Evolutionary conservation across 495 filamentous ascomycete genomes (phyloP).

Genomic region (Neurospora sp.): DNA sequence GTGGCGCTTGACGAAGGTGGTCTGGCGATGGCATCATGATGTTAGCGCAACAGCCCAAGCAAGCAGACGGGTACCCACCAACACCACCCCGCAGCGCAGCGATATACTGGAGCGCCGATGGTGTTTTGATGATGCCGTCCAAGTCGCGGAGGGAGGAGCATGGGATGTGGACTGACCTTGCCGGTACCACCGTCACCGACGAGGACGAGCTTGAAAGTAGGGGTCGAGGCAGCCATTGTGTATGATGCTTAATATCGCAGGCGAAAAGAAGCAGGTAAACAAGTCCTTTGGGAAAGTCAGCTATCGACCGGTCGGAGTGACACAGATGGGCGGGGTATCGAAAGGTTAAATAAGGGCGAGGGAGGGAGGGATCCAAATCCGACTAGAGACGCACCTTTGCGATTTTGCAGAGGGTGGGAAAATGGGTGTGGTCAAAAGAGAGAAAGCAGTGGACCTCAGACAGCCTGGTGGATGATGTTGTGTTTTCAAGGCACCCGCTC

Average conservation of each 20-base stretch:
- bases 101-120: not conserved
- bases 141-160: not conserved
- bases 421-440: conserved; percentile 17
- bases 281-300: conserved; percentile 14
- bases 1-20: conserved; percentile 99
- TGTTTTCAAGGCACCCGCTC: conserved; percentile 22
- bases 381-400: conserved; percentile 16
- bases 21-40: conserved; percentile 42
- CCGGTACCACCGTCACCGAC: conserved; percentile 99
- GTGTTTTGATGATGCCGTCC: conserved; percentile 7
- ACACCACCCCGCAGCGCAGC: conserved; percentile 20
- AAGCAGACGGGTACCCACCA: conserved; percentile 1
- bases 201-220: conserved; percentile 98
- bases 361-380: not conserved
- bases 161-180: conserved; percentile 55
- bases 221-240: conserved; percentile 51
- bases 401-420: conserved; percentile 7
- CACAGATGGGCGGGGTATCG: not conserved
- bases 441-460: conserved; percentile 18
- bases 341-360: not conserved
- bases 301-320: not conserved
- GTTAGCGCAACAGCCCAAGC: conserved; percentile 14
- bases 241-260: conserved; percentile 14
- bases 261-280: conserved; percentile 17
- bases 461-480: conserved; percentile 17